A percentile compares a stretch with the other conserved stretches of the same genome.
These are phyloP conservation scores for Darksidea phi DNA, from an alignment of 495 filamentous ascomycete species.

Conservation along the genomic window DNA sequence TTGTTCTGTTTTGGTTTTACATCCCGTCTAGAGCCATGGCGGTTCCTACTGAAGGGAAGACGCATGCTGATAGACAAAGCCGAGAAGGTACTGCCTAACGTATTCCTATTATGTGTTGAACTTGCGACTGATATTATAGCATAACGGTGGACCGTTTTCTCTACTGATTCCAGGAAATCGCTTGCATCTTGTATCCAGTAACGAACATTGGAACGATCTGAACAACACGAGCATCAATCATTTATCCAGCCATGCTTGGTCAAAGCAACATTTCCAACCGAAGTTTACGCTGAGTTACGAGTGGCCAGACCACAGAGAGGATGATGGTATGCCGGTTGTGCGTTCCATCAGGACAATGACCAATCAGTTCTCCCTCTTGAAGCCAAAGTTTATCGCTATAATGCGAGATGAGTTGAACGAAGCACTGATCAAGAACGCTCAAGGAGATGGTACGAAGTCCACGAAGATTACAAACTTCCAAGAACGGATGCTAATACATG, in stretches of 20 bases:
- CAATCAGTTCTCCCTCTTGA: neutral
- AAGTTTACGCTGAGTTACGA: constrained; percentile 1
- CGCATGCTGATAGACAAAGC: neutral
- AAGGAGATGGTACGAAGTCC: neutral
- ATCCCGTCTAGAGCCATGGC: neutral
- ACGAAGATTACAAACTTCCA: neutral
- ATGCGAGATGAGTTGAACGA: constrained; percentile 1
- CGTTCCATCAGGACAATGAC: constrained; percentile 1
- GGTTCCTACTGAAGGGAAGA: neutral
- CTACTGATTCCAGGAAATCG: constrained; percentile 1
- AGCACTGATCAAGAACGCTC: neutral
- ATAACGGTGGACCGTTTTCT: neutral
- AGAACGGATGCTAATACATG: neutral
- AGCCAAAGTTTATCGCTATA: neutral
- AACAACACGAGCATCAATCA: neutral
- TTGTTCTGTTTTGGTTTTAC: neutral
- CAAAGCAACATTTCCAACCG: constrained; percentile 3
- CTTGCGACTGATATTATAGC: no score
- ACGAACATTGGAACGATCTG: constrained; percentile 3
- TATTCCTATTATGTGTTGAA: no score
- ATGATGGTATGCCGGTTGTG: neutral
- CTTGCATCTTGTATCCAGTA: neutral
- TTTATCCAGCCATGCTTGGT: constrained; percentile 3
- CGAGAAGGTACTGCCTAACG: neutral
- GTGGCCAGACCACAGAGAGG: constrained; percentile 1